Conservation (phyloP, 495 filamentous ascomycete genomes). For the Penicillium pancosmium region DNA sequence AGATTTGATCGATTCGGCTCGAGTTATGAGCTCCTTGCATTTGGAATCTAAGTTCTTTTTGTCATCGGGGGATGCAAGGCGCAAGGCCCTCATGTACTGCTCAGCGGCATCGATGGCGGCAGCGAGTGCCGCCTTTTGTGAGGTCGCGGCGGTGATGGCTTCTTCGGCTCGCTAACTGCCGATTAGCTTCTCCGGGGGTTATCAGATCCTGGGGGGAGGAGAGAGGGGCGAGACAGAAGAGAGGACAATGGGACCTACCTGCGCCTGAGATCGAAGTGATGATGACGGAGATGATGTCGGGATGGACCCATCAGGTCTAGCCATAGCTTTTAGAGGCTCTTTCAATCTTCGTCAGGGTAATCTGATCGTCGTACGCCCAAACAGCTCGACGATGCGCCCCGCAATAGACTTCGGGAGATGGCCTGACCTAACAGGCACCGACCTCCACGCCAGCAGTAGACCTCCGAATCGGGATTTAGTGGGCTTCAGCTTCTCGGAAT, state of each 20-base stretch:
- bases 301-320: slow-evolving; percentile 28
- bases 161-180: slow-evolving; percentile 61
- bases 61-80: slow-evolving; percentile 47
- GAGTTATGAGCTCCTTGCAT: slow-evolving; percentile 64
- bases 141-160: slow-evolving; percentile 54
- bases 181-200: slow-evolving; percentile 21
- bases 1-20: slow-evolving; percentile 74
- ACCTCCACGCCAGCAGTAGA: background rate
- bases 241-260: slow-evolving; percentile 3
- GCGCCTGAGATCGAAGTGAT: slow-evolving; percentile 25
- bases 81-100: slow-evolving; percentile 73
- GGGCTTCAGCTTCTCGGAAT: background rate
- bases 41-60: slow-evolving; percentile 67
- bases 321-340: slow-evolving; percentile 29
- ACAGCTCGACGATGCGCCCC: slow-evolving; percentile 12
- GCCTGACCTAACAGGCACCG: background rate
- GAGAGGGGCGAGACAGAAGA: background rate
- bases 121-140: slow-evolving; percentile 68
- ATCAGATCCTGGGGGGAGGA: slow-evolving; percentile 9
- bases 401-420: background rate
- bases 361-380: slow-evolving; percentile 4
- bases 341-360: background rate
- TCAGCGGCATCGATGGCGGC: slow-evolving; percentile 75
- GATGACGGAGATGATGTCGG: slow-evolving; percentile 3
- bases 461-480: background rate